Conservation (phyloP, 1,139 yeast species). For the Hemisphaericaspora lyxosophila region DNA sequence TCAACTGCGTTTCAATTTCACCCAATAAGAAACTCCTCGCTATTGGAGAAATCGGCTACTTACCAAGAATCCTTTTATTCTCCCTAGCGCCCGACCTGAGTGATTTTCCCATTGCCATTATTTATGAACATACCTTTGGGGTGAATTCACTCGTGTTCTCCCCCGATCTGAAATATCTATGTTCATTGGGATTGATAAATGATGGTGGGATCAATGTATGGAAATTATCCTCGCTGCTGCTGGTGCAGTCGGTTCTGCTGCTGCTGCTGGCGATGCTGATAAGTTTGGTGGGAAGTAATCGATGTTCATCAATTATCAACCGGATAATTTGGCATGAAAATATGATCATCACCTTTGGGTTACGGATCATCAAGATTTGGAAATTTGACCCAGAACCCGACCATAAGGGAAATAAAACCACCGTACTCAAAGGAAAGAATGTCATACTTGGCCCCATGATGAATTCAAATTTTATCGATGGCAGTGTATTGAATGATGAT, state of each 20-base stretch:
- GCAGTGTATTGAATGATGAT: conserved; percentile 33
- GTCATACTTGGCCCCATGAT: conserved; percentile 52
- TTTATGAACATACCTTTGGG: conserved; percentile 66
- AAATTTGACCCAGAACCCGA: conserved; percentile 31
- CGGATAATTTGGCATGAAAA: conserved; percentile 57
- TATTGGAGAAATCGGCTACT: conserved; percentile 67
- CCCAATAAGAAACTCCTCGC: conserved; percentile 55
- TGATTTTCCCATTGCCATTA: conserved; percentile 48
- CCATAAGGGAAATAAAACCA: conserved; percentile 44
- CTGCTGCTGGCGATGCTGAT: background rate
- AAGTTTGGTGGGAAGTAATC: conserved; percentile 46
- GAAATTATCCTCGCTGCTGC: conserved; percentile 29
- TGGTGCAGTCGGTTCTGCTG: conserved; percentile 4
- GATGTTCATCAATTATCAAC: conserved; percentile 58
- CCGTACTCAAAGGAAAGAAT: conserved; percentile 56
- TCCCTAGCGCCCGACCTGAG: conserved; percentile 53
- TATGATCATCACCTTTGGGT: conserved; percentile 53
- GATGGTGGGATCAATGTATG: conserved; percentile 68
- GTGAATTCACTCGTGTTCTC: conserved; percentile 55
- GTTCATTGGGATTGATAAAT: conserved; percentile 61
- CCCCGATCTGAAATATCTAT: conserved; percentile 52
- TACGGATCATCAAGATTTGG: conserved; percentile 64
- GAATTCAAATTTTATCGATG: conserved; percentile 46
- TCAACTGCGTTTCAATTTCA: conserved; percentile 56
- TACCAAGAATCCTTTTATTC: conserved; percentile 60